These are phyloP conservation scores for Fusarium oxysporum DNA, from an alignment of 2,329 filamentous ascomycete genomes.

Conservation along the genomic window DNA sequence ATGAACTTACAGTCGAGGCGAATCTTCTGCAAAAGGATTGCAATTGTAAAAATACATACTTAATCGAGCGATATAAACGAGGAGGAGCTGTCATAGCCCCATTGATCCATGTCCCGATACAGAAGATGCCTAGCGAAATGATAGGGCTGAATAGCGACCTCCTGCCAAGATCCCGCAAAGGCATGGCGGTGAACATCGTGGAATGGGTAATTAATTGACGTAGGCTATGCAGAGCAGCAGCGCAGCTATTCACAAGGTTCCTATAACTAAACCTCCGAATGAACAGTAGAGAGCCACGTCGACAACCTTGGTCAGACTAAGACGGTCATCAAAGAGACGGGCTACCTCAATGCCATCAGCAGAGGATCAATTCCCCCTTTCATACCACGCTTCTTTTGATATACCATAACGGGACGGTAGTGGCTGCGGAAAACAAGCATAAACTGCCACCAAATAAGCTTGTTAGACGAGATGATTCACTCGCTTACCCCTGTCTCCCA, in stretches of 20 bases:
- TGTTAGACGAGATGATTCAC: not conserved
- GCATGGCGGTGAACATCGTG: not conserved
- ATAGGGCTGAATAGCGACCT: not conserved
- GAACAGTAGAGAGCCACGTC: not conserved
- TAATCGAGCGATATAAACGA: not conserved
- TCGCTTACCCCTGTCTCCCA: conserved; percentile 6
- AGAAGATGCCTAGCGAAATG: not conserved
- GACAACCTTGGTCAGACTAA: not conserved
- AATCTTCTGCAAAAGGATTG: accelerated
- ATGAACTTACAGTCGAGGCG: not conserved
- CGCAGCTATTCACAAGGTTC: not conserved
- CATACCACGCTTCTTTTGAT: not conserved
- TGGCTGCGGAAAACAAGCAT: not conserved
- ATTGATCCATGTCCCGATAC: not conserved
- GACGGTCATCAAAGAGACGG: not conserved
- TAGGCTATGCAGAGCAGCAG: not conserved
- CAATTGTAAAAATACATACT: not conserved
- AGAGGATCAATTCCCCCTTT: not conserved
- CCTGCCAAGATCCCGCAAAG: not conserved
- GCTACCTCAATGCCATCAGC: not conserved
- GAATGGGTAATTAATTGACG: not conserved
- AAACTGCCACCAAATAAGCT: not conserved
- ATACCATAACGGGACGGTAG: not conserved
- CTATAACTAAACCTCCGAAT: accelerated
- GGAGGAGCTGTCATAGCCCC: not conserved